Evolutionary conservation across 768 basidiomycete genomes (phyloP).

Genomic region (Macrocybe gigantea): DNA sequence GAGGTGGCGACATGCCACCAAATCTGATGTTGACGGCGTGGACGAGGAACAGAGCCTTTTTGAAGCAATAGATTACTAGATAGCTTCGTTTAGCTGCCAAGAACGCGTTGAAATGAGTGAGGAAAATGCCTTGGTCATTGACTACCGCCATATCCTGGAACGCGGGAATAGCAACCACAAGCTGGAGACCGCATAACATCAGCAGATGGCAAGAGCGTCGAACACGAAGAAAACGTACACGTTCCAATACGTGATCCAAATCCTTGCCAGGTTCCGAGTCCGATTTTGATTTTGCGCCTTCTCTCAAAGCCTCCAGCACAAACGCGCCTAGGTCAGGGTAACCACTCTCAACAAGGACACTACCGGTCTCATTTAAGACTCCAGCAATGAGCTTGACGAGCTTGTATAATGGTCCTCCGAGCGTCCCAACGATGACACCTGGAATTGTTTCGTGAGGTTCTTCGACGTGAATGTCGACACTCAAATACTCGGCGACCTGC

Average conservation of each 20-base stretch:
- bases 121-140: conserved; percentile 51
- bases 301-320: conserved; percentile 61
- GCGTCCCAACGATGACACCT: conserved; percentile 68
- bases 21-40: conserved; percentile 68
- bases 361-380: conserved; percentile 70
- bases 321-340: conserved; percentile 72
- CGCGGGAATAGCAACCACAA: conserved; percentile 72
- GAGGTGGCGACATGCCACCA: conserved; percentile 40
- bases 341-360: conserved; percentile 49
- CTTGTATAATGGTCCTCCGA: conserved; percentile 70
- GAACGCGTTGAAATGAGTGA: not conserved
- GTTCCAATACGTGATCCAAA: conserved; percentile 58
- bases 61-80: conserved; percentile 82
- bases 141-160: conserved; percentile 76
- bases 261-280: conserved; percentile 24
- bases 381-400: conserved; percentile 61
- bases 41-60: conserved; percentile 82
- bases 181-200: conserved; percentile 31
- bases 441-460: conserved; percentile 61
- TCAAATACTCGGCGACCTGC: conserved; percentile 70
- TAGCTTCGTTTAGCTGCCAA: not conserved
- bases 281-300: conserved; percentile 31
- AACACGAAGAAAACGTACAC: conserved; percentile 33
- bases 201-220: not conserved
- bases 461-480: conserved; percentile 66